Base-by-base conservation (phyloP, 208 protist genomes). In the Crithidia acanthocephali region DNA sequence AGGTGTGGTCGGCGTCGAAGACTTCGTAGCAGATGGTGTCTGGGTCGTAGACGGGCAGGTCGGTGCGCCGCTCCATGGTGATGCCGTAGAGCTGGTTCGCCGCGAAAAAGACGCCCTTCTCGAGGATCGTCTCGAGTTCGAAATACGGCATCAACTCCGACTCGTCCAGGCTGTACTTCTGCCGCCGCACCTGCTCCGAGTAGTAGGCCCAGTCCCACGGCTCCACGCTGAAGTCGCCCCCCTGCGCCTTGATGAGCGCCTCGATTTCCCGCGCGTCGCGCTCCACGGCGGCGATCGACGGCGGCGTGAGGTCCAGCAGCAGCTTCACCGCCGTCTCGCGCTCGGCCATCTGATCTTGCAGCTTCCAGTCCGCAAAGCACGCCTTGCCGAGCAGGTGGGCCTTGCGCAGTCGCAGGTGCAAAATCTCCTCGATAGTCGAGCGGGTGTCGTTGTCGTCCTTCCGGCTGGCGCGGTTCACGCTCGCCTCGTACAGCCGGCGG, bases 281-380 rank as follows among this genome's bases (percentile, higher is more conserved):
- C 30, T 57, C 68, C 13, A 68, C 66, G 7, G 63, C 68, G 16
- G 50, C 69, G 30, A 86, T 55, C 33, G 62, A 30, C 2, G 69
- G 70, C 6, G 25, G 65, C 9, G 68, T 64, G 16, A 76, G 52
- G n/a, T 81, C 80, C 18, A 59, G 22, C 51, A 89, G 59, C 28
- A 89, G 80, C 72, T 70, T 22, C 69, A 50, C 40, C 7, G 76
- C 84, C 28, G 73, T 68, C 47, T 70, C 74, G 11, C 45, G 30
- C 32, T 78, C 72, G 10, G 83, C 83, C 83, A 88, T 88, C 71
- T 85, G 76, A 25, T 79, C 45, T 64, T 82, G 74, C n/a, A 88
- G 76, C 45, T 73, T 67, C 79, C 79, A 88, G 64, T 88, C 83
- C 18, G 76, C 73, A 59, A 88, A 88, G 80, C 79, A 79, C 55